Conservation (phyloP, 805 yeast genomes). For the Saccharomycopsis sp. region DNA sequence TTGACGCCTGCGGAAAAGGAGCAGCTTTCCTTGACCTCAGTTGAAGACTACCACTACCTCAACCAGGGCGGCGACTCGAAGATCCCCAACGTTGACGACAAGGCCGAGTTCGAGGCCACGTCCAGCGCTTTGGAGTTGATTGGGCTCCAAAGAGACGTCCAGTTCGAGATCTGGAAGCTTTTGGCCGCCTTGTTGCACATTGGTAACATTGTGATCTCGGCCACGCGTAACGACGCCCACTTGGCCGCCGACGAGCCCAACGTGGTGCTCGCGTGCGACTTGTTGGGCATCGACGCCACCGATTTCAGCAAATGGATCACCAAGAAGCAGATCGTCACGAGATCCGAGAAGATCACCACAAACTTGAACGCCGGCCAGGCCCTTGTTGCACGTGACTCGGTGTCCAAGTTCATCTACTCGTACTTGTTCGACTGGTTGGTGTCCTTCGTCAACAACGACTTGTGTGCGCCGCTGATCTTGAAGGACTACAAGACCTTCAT, state of each 20-base stretch:
- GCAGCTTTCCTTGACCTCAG: constrained; percentile 52
- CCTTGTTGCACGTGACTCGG: constrained; percentile 90
- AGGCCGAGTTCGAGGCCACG: constrained; percentile 68
- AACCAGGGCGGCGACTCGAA: constrained; percentile 77
- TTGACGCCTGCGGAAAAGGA: constrained; percentile 45
- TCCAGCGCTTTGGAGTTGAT: constrained; percentile 70
- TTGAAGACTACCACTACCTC: constrained; percentile 70
- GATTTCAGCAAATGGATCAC: constrained; percentile 84
- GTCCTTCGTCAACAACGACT: constrained; percentile 69
- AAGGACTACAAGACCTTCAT: constrained; percentile 63
- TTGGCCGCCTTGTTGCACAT: constrained; percentile 86
- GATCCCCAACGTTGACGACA: constrained; percentile 78
- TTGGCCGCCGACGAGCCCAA: constrained; percentile 83
- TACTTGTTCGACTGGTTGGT: constrained; percentile 95
- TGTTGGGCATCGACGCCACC: constrained; percentile 71
- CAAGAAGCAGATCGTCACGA: constrained; percentile 86
- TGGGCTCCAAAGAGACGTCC: constrained; percentile 58
- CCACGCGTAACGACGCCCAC: constrained; percentile 78
- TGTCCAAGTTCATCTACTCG: constrained; percentile 88
- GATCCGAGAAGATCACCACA: constrained; percentile 85
- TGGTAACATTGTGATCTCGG: constrained; percentile 84
- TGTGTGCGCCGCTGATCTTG: constrained; percentile 68
- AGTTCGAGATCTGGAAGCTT: constrained; percentile 63
- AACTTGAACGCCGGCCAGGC: constrained; percentile 81
- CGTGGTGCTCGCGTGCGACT: constrained; percentile 72